These are phyloP conservation scores for Phellopilus nigrolimitatus DNA, from an alignment of 1,284 basidiomycete species.

Conservation along the genomic window DNA sequence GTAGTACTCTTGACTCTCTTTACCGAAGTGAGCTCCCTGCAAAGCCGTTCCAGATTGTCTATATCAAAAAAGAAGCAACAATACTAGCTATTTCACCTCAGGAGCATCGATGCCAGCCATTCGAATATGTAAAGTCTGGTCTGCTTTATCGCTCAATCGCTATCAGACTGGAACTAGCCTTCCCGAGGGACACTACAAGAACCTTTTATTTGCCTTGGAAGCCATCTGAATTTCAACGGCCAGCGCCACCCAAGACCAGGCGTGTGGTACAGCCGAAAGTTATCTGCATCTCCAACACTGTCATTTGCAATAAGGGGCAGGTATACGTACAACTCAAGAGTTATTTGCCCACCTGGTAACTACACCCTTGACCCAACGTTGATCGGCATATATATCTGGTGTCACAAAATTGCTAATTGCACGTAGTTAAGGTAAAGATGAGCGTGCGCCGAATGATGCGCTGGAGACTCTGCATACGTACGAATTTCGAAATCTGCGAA, in stretches of 20 bases:
- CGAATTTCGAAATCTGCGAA: conserved; percentile 53
- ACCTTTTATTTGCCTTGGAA: conserved; percentile 65
- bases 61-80: not conserved
- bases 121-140: conserved; percentile 78
- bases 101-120: conserved; percentile 89
- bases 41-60: not conserved
- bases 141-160: conserved; percentile 53
- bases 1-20: conserved; percentile 66
- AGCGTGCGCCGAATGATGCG: too few species aligned
- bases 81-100: conserved; percentile 46
- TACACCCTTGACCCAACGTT: conserved; percentile 63
- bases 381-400: conserved; percentile 47
- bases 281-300: conserved; percentile 82
- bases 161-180: conserved; percentile 6
- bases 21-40: conserved; percentile 76
- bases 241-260: conserved; percentile 69
- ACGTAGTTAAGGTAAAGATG: too few species aligned
- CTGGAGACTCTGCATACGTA: too few species aligned
- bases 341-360: conserved; percentile 59
- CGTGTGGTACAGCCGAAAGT: conserved; percentile 80
- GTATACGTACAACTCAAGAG: not conserved
- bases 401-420: conserved; percentile 68
- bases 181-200: conserved; percentile 11
- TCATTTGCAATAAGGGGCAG: not conserved
- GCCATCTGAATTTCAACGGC: conserved; percentile 61